These are phyloP conservation scores for Aspergillus glaucus DNA, from an alignment of 2,329 filamentous ascomycete genomes.

Conservation along the genomic window DNA sequence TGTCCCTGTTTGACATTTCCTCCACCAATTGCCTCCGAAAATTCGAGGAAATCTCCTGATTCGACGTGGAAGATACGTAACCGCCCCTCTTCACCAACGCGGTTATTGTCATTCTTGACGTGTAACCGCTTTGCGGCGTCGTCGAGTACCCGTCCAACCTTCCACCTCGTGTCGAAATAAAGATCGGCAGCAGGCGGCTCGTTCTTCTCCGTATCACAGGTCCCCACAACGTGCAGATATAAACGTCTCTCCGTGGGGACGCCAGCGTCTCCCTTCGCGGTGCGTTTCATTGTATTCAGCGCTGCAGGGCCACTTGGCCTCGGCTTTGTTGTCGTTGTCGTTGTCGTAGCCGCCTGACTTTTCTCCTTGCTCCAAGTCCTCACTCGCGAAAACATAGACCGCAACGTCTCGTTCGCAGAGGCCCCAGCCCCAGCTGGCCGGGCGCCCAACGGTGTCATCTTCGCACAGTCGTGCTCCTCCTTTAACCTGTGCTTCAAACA, in stretches of 20 bases:
- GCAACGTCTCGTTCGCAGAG: slow-evolving; percentile 56
- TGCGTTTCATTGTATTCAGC: slow-evolving; percentile 73
- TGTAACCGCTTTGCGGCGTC: slow-evolving; percentile 38
- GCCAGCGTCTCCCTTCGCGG: slow-evolving; percentile 83
- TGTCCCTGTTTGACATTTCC: slow-evolving; percentile 68
- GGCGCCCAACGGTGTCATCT: slow-evolving; percentile 58
- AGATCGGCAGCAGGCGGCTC: slow-evolving; percentile 78
- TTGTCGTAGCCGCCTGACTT: slow-evolving; percentile 57
- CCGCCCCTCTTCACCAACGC: slow-evolving; percentile 56
- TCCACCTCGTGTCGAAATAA: slow-evolving; percentile 79
- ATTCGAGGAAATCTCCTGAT: slow-evolving; percentile 77
- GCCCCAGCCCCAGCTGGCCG: slow-evolving; percentile 34
- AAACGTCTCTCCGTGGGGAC: slow-evolving; percentile 76
- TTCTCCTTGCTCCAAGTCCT: slow-evolving; percentile 75
- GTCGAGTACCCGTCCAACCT: slow-evolving; percentile 61
- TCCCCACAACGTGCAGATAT: slow-evolving; percentile 85
- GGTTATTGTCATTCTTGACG: slow-evolving; percentile 43
- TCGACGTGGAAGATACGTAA: slow-evolving; percentile 90
- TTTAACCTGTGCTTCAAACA: slow-evolving; percentile 47
- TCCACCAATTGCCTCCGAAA: slow-evolving; percentile 74
- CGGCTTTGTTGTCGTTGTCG: slow-evolving; percentile 55
- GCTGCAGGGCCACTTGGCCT: slow-evolving; percentile 50
- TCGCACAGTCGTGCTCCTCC: slow-evolving; percentile 77
- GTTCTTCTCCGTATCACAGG: slow-evolving; percentile 73
- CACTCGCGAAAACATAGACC: slow-evolving; percentile 68